Percentiles rank a stretch among this genome's conserved stretches.
Conservation (phyloP, 371 early-diverging fungal species). For the Mortierella sp. region DNA sequence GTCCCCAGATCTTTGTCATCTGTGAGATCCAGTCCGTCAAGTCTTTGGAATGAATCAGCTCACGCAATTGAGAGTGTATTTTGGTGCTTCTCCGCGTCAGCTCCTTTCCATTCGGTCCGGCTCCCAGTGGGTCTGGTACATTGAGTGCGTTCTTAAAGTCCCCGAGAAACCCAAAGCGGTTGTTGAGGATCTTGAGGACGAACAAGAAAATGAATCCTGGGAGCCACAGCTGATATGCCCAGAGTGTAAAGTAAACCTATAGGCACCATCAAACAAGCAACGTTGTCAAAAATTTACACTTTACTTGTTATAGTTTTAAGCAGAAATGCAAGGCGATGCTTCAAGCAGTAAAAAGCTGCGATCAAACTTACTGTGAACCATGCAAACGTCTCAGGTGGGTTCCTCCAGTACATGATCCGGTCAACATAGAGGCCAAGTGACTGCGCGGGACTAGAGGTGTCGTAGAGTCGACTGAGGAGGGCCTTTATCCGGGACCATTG, state of each 20-base stretch:
- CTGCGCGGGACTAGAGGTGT: slow-evolving; percentile 44
- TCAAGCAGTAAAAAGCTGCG: not conserved
- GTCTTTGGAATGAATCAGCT: slow-evolving; percentile 51
- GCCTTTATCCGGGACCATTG: slow-evolving; percentile 44
- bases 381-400: slow-evolving; percentile 42
- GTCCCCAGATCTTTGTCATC: slow-evolving; percentile 55
- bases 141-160: slow-evolving; percentile 28
- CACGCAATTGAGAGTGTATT: slow-evolving; percentile 45
- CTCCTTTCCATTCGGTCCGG: slow-evolving; percentile 14
- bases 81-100: slow-evolving; percentile 18
- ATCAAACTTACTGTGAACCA: slow-evolving; percentile 44
- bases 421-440: slow-evolving; percentile 47
- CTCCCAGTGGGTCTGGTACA: slow-evolving; percentile 23
- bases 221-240: slow-evolving; percentile 50
- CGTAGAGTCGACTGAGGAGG: slow-evolving; percentile 49
- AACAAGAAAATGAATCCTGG: slow-evolving; percentile 39
- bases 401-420: slow-evolving; percentile 47
- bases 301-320: not conserved
- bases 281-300: not conserved
- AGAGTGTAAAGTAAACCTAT: slow-evolving; percentile 43
- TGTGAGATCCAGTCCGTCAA: slow-evolving; percentile 54
- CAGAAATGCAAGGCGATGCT: not conserved
- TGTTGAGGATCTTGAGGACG: slow-evolving; percentile 45
- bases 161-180: slow-evolving; percentile 44
- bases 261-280: not conserved